phyloP scores from a whole-genome alignment of 2,329 filamentous ascomycete species.

The Aspergillus thermomutatus region DNA sequence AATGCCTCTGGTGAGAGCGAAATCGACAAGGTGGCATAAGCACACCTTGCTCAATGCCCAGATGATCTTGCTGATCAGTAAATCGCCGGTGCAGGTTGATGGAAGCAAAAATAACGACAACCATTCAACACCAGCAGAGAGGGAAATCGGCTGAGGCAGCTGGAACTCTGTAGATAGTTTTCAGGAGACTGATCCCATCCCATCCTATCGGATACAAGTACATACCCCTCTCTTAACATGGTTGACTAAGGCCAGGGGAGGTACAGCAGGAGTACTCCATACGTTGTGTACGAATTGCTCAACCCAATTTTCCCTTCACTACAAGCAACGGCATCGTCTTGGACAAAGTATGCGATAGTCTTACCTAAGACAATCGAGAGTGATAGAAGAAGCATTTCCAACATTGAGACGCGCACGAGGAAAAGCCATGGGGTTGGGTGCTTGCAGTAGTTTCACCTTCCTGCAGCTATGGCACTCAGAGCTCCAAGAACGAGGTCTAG shows the following conservation, averaged over 20 bases:
- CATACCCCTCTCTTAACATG: not conserved
- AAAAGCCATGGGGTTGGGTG: not conserved
- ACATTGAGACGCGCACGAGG: not conserved
- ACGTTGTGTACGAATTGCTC: not conserved
- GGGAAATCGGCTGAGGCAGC: not conserved
- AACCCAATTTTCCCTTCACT: not conserved
- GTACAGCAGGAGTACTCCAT: not conserved
- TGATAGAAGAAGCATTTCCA: not conserved
- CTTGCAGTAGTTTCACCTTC: not conserved
- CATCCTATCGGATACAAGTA: too few species aligned
- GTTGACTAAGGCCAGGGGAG: not conserved
- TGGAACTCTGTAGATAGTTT: not conserved
- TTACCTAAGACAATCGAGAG: not conserved
- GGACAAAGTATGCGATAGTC: not conserved
- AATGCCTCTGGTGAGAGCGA: not conserved
- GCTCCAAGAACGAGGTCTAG: not conserved
- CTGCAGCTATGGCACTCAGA: not conserved
- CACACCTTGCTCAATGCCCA: not conserved
- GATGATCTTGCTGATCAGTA: not conserved
- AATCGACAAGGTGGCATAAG: not conserved
- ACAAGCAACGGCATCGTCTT: not conserved
- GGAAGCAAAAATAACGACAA: not conserved
- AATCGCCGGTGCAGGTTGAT: not conserved
- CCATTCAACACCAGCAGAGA: not conserved
- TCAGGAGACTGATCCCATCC: not conserved